Base-by-base conservation (phyloP, 2,329 filamentous ascomycete genomes). In the Sclerotinia borealis region DNA sequence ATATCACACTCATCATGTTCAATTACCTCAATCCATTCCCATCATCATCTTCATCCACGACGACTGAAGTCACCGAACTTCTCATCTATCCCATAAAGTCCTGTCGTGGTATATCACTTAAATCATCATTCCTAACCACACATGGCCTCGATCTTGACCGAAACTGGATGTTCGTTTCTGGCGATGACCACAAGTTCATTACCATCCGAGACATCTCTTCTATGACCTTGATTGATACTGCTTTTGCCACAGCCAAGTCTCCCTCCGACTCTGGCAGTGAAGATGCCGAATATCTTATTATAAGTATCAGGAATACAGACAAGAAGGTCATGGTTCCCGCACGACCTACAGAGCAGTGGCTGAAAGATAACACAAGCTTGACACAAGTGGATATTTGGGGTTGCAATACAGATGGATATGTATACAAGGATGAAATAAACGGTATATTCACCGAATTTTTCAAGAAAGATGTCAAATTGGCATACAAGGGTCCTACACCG, bases 21-120 rank as follows among this genome's bases (percentile, higher is more conserved):
- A 19, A 34, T 10, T 47, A 48, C 39, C n/a, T 69, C 37, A 67
- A 67, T 45, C 66, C 66, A 3, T 69, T 67, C 17, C 66, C 66
- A 3, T 69, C 66, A 13, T 47, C 66, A n/a, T 27, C 54, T 29
- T 45, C 64, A 7, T 55, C 54, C 19, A 55, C 61, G 29, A 61
- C 39, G 17, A 67, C 55, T 31, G 68, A 70, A 37, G 63, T 68
- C 25, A 63, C 65, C 43, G 64, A 68, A 37, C 76, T 88, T 13
- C 80, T 80, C 63, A 79, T 87, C 68, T 87, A 88, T 71, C 85
- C 85, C 15, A 83, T 88, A 70, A 88, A 88, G 71, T 88, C 85
- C 65, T 88, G 86, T 68, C 83, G 86, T 51, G 85, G 85, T 11
- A 78, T 88, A 68, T 77, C 80, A 47, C 76, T 88, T 11, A 72